A percentile compares a stretch with the other conserved stretches of the same genome.
These are phyloP conservation scores for Suillus paluster DNA, from an alignment of 768 basidiomycete species.

Conservation along the genomic window DNA sequence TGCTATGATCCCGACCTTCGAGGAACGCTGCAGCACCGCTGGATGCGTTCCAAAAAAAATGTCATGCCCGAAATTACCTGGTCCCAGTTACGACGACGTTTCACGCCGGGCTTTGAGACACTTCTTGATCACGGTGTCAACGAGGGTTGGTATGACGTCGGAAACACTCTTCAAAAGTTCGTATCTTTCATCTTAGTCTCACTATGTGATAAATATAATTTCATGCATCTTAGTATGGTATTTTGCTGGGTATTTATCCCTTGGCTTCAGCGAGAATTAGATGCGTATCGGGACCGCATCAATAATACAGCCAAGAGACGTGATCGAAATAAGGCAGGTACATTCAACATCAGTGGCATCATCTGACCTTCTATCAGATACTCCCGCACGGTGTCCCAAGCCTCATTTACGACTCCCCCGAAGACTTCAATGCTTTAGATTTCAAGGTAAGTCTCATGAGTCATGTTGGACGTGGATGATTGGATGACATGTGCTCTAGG, in stretches of 20 bases:
- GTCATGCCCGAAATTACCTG: constrained; percentile 48
- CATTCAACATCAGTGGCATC: constrained; percentile 21
- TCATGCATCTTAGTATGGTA: constrained; percentile 32
- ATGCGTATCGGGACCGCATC: constrained; percentile 9
- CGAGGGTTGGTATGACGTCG: constrained; percentile 33
- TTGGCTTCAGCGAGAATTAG: constrained; percentile 15
- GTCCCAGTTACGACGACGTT: constrained; percentile 37
- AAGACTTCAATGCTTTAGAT: constrained; percentile 31
- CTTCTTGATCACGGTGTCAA: constrained; percentile 36
- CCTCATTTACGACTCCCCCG: constrained; percentile 34
- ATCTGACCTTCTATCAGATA: constrained; percentile 12
- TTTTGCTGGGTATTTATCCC: constrained; percentile 42
- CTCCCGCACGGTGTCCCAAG: constrained; percentile 45
- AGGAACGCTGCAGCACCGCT: constrained; percentile 46
- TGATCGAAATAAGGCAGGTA: constrained; percentile 14
- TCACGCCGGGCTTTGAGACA: constrained; percentile 41
- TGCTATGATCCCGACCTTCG: constrained; percentile 41
- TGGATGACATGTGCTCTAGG: constrained; percentile 13
- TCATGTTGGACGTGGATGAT: background rate
- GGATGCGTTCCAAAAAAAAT: constrained; percentile 41
- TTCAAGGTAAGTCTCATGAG: constrained; percentile 36
- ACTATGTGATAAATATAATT: background rate
- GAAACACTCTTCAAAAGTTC: constrained; percentile 30
- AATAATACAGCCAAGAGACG: constrained; percentile 11
- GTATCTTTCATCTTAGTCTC: constrained; percentile 5